Evolutionary conservation across 768 basidiomycete species (phyloP).

Genomic region (Suillus subalutaceus): DNA sequence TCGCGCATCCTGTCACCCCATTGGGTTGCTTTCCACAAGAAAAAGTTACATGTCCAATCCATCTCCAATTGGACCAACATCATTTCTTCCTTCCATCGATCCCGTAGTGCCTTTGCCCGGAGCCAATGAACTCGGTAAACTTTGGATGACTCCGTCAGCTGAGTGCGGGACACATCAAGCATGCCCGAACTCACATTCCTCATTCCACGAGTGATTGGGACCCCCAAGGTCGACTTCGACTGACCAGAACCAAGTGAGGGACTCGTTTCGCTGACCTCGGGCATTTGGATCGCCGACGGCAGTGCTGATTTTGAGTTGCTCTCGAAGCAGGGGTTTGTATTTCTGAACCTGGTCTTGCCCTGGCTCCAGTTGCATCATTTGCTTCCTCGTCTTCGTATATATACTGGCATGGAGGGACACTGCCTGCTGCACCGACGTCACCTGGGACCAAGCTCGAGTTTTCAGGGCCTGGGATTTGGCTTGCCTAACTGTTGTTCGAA

Average conservation of each 20-base stretch:
- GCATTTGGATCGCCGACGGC: too few species aligned
- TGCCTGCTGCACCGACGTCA: too few species aligned
- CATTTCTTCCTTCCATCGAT: slow-evolving; percentile 12
- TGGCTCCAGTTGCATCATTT: slow-evolving; percentile 3
- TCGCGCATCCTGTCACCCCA: neutral
- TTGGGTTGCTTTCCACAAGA: neutral
- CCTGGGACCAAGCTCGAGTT: too few species aligned
- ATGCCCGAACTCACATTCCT: neutral
- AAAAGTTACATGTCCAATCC: neutral
- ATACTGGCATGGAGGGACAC: too few species aligned
- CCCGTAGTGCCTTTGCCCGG: slow-evolving; percentile 1
- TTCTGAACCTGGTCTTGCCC: neutral
- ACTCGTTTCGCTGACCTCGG: too few species aligned
- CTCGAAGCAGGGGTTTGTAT: too few species aligned
- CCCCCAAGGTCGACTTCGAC: neutral
- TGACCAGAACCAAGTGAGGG: too few species aligned
- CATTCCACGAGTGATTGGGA: neutral
- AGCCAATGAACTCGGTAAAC: slow-evolving; percentile 15
- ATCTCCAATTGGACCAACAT: neutral
- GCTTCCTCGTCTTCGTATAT: slow-evolving; percentile 31
- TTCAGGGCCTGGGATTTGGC: too few species aligned
- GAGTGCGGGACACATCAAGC: neutral
- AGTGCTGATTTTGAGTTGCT: too few species aligned
- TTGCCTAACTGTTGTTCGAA: too few species aligned
- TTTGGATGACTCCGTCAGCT: neutral